A percentile compares a stretch with the other conserved stretches of the same genome.
Conservation (phyloP, 1,139 yeast species). For the Yamadazyma diospyri region DNA sequence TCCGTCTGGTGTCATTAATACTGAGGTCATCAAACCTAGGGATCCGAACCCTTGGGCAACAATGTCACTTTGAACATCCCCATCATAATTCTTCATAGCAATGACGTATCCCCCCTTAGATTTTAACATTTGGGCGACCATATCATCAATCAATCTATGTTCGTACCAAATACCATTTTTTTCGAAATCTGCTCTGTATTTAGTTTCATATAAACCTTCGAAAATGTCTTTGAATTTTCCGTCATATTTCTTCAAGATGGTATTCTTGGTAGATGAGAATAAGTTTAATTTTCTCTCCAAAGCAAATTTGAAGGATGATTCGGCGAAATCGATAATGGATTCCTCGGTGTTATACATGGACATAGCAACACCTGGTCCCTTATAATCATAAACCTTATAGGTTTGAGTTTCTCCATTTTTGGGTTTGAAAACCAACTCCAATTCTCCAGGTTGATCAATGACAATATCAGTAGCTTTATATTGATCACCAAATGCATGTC, state of each 20-base stretch:
- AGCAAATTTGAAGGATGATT: slow-evolving; percentile 87
- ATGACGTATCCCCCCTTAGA: slow-evolving; percentile 91
- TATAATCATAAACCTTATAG: slow-evolving; percentile 39
- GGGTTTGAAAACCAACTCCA: slow-evolving; percentile 78
- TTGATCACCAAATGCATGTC: slow-evolving; percentile 97
- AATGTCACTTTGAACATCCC: slow-evolving; percentile 95
- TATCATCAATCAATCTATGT: slow-evolving; percentile 93
- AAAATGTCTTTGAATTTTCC: slow-evolving; percentile 94
- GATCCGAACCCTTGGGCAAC: slow-evolving; percentile 98
- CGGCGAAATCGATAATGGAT: slow-evolving; percentile 86
- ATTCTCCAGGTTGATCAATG: slow-evolving; percentile 72
- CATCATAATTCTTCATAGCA: slow-evolving; percentile 96
- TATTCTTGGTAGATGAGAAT: slow-evolving; percentile 87
- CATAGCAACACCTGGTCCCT: slow-evolving; percentile 82
- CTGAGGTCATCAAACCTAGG: slow-evolving; percentile 93
- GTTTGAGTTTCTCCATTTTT: slow-evolving; percentile 48
- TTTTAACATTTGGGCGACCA: slow-evolving; percentile 98
- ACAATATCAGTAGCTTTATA: slow-evolving; percentile 88
- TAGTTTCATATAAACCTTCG: slow-evolving; percentile 69
- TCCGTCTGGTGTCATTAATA: slow-evolving; percentile 90
- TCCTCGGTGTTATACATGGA: slow-evolving; percentile 96
- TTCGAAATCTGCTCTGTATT: slow-evolving; percentile 71
- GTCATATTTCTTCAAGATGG: slow-evolving; percentile 88
- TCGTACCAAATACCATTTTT: slow-evolving; percentile 85
- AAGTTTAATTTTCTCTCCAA: slow-evolving; percentile 72